These are phyloP conservation scores for Cyberlindnera maritima DNA, from an alignment of 805 yeast genomes.

Conservation along the genomic window DNA sequence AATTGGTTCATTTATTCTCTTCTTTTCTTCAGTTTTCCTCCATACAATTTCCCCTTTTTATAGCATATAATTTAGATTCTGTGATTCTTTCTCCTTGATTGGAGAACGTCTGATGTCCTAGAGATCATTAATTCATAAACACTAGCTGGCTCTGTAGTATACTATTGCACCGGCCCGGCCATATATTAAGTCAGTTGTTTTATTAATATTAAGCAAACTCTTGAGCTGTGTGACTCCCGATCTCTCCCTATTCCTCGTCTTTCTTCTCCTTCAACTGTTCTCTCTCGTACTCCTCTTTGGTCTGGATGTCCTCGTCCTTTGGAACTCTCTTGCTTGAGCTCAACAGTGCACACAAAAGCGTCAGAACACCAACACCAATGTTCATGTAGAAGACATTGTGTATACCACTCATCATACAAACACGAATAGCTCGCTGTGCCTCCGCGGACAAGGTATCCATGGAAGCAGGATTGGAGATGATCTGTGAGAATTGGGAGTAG, in stretches of 20 bases:
- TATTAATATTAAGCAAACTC: no score
- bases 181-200: no score
- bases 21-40: not conserved
- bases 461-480: not conserved
- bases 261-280: not conserved
- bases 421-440: conserved; percentile 12
- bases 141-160: no score
- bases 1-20: no score
- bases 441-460: not conserved
- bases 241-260: no score
- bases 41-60: not conserved
- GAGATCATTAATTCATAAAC: no score
- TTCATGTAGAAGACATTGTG: conserved; percentile 39
- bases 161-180: no score
- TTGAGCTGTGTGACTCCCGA: no score
- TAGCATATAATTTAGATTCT: not conserved
- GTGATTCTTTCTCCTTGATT: not conserved
- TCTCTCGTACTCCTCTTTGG: conserved; percentile 13
- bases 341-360: conserved; percentile 33
- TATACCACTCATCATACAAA: conserved; percentile 35
- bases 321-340: conserved; percentile 44
- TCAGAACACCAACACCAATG: conserved; percentile 35
- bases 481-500: not conserved
- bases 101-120: no score
- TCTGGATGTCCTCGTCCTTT: conserved; percentile 15